A percentile compares a stretch with the other conserved stretches of the same genome.
These are phyloP conservation scores for Neopestalotiopsis sp. DNA, from an alignment of 2,329 filamentous ascomycete species.

Conservation along the genomic window DNA sequence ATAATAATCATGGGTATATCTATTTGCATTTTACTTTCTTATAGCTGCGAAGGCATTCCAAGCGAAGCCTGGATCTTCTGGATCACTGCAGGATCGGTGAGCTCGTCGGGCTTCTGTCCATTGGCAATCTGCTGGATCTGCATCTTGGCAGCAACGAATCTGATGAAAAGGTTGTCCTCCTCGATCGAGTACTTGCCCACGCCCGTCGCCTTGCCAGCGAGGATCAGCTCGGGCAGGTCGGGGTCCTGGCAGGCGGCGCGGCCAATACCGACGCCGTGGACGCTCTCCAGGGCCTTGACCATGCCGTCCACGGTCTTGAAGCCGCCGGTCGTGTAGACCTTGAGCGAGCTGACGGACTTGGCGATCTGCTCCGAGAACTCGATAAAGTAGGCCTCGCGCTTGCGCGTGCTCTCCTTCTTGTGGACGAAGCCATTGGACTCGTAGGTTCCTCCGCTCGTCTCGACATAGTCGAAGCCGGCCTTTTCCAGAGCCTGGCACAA, in stretches of 20 bases:
- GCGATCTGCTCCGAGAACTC: constrained; percentile 58
- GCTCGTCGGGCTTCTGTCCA: constrained; percentile 36
- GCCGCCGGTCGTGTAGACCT: constrained; percentile 58
- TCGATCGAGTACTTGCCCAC: constrained; percentile 52
- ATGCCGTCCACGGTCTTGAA: constrained; percentile 58
- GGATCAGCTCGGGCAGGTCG: constrained; percentile 46
- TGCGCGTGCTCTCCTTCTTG: constrained; percentile 57
- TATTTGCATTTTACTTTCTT: background rate
- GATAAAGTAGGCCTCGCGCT: constrained; percentile 62
- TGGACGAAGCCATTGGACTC: constrained; percentile 55
- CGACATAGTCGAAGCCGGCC: constrained; percentile 60
- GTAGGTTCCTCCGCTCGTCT: constrained; percentile 64
- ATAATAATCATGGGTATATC: background rate
- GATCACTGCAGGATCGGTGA: constrained; percentile 43
- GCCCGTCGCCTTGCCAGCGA: constrained; percentile 50
- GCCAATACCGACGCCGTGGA: constrained; percentile 62
- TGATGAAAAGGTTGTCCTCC: constrained; percentile 50
- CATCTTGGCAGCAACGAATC: constrained; percentile 48
- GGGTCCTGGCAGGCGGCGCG: constrained; percentile 57
- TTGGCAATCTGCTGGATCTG: constrained; percentile 46
- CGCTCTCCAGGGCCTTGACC: constrained; percentile 54
- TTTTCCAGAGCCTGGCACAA: constrained; percentile 54
- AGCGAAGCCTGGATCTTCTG: constrained; percentile 11
- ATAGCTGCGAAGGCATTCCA: background rate
- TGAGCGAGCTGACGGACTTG: constrained; percentile 51